These are phyloP conservation scores for Rhizophora apiculata DNA, from an alignment of 345 rosid genomes.

Conservation along the genomic window DNA sequence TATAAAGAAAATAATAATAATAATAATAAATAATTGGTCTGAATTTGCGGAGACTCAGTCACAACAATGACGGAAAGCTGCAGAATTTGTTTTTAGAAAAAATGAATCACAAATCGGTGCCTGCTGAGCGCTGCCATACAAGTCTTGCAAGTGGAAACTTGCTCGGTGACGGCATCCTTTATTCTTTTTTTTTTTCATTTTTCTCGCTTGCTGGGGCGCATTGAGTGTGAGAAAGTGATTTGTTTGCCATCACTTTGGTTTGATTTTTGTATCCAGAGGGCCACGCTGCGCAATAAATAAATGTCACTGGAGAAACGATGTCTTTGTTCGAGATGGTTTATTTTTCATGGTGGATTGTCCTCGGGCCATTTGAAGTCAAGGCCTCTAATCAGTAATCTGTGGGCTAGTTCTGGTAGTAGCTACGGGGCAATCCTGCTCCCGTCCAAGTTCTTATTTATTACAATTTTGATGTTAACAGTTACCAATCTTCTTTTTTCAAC, in stretches of 20 bases:
- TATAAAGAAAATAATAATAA: too few species aligned
- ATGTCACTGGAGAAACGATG: background rate
- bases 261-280: background rate
- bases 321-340: background rate
- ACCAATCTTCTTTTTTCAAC: background rate
- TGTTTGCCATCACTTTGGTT: background rate
- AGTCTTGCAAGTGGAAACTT: too few species aligned
- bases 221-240: background rate
- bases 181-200: background rate
- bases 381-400: background rate
- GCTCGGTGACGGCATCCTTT: too few species aligned
- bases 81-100: too few species aligned
- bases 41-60: too few species aligned
- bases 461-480: background rate
- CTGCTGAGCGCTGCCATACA: too few species aligned
- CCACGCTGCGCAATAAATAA: background rate
- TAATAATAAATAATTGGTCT: too few species aligned
- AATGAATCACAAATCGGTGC: too few species aligned
- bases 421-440: background rate
- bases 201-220: background rate
- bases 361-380: background rate
- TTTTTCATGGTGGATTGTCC: background rate
- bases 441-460: background rate
- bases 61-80: too few species aligned
- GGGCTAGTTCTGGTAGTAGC: slow-evolving; percentile 1